Conservation (phyloP, 331 rosid genomes). For the Cydonia oblonga region DNA sequence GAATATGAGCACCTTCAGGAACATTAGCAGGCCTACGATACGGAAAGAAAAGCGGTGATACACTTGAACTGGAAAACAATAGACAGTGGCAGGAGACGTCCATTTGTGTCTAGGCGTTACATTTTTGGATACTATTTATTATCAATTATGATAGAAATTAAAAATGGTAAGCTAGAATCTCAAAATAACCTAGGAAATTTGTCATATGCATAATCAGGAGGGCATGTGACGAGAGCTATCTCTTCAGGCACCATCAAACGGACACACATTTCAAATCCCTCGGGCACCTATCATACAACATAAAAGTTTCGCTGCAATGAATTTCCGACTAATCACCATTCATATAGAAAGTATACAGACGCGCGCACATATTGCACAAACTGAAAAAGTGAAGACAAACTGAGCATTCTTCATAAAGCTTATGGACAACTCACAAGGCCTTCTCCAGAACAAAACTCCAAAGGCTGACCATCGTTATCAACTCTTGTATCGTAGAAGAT, state of each 20-base stretch:
- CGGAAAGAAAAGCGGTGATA: constrained; percentile 7
- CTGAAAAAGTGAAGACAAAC: neutral
- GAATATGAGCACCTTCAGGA: constrained; percentile 78
- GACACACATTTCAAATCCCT: constrained; percentile 91
- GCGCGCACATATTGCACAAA: neutral
- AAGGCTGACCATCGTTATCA: constrained; percentile 74
- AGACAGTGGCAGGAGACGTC: neutral
- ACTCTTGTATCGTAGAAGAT: constrained; percentile 74
- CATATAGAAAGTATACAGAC: neutral
- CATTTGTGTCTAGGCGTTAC: neutral
- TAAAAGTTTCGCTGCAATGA: neutral
- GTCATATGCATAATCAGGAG: constrained; percentile 96
- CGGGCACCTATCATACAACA: constrained; percentile 52
- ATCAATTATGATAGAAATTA: neutral
- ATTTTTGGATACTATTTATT: neutral
- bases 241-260: constrained; percentile 97
- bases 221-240: constrained; percentile 75
- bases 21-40: constrained; percentile 61
- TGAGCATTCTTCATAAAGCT: neutral
- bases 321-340: neutral
- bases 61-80: neutral
- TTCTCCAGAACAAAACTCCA: constrained; percentile 95
- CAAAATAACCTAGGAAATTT: constrained; percentile 61
- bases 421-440: constrained; percentile 72
- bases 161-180: constrained; percentile 3